phyloP scores from a whole-genome alignment of 2,329 filamentous ascomycete species.

The Neofusicoccum umdonicola region DNA sequence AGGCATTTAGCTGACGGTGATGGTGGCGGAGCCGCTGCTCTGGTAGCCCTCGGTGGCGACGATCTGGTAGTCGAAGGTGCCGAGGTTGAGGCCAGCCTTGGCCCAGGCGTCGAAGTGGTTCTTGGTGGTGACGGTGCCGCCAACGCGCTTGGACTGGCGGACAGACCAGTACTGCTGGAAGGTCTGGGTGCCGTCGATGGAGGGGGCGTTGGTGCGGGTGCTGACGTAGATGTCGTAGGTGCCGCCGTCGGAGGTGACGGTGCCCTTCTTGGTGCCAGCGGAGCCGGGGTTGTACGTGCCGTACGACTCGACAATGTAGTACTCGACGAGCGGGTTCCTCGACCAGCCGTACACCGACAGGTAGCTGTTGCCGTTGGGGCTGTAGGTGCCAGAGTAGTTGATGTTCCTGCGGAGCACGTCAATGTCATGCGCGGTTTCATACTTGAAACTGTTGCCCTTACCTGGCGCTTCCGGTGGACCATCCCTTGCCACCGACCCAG shows the following conservation, averaged over 20 bases:
- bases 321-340: conserved; percentile 54
- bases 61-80: conserved; percentile 53
- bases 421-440: conserved; percentile 3
- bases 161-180: conserved; percentile 58
- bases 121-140: conserved; percentile 50
- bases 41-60: conserved; percentile 55
- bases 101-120: conserved; percentile 57
- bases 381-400: conserved; percentile 50
- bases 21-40: conserved; percentile 49
- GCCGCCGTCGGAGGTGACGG: conserved; percentile 52
- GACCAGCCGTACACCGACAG: conserved; percentile 61
- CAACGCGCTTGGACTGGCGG: conserved; percentile 48
- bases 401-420: conserved; percentile 41
- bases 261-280: conserved; percentile 49
- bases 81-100: conserved; percentile 48
- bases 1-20: conserved; percentile 39
- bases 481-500: conserved; percentile 59
- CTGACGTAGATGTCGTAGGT: conserved; percentile 53
- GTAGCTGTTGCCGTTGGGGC: conserved; percentile 51
- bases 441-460: conserved; percentile 28
- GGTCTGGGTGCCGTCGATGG: conserved; percentile 54
- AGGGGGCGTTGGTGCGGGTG: conserved; percentile 52
- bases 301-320: conserved; percentile 57
- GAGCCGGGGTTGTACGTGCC: conserved; percentile 51
- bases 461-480: conserved; percentile 53